Base-by-base conservation (phyloP, 2,329 filamentous ascomycete species). In the Ilyonectria sp. region DNA sequence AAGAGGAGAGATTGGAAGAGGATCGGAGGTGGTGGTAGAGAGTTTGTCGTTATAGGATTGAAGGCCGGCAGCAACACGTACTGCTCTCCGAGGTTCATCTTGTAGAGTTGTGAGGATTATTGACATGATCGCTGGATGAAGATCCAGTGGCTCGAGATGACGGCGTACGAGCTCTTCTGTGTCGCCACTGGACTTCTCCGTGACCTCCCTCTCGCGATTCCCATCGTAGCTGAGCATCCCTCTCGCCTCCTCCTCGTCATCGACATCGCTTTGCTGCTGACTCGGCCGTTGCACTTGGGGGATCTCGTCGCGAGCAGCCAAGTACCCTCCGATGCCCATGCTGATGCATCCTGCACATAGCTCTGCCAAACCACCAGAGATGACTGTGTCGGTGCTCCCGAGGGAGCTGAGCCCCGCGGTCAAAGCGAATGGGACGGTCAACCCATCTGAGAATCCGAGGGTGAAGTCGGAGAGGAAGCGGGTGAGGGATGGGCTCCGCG, bases 381-480 rank as follows among this genome's bases (percentile, higher is more conserved):
- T 87, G 60, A 92, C 89, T 0, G 90, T 89, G 62, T 87, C 86
- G 15, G 88, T 87, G 61, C 86, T 84, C 3, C 89, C 89, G 6
- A 92, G 81, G 3, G 86, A 87, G 21, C 87, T 88, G 4, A 94
- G 83, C 3, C 92, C 92, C 1, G 92, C 91, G 0, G 91, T 93
- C 19, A 94, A 82, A 19, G 92, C 92, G 75, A 94, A 94, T 0
- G 92, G 92, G 0, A 94, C 92, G 0, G 92, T 94, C 67, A 94
- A 82, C 13, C 92, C 92, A 80, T 94, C 92, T 0, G 92, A 90
- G 69, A 94, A 89, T 23, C 92, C 92, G 67, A 94, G 88, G 1
- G 92, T 94, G 65, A 91, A 89, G 79, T 93, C 91, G 44, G 87
- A 85, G 13, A 91, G 79, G 68, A 90, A 84, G 13, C 81, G 81